Evolutionary conservation across 176 grass and related monocot species (phyloP).

Genomic region (Stipa capillata): DNA sequence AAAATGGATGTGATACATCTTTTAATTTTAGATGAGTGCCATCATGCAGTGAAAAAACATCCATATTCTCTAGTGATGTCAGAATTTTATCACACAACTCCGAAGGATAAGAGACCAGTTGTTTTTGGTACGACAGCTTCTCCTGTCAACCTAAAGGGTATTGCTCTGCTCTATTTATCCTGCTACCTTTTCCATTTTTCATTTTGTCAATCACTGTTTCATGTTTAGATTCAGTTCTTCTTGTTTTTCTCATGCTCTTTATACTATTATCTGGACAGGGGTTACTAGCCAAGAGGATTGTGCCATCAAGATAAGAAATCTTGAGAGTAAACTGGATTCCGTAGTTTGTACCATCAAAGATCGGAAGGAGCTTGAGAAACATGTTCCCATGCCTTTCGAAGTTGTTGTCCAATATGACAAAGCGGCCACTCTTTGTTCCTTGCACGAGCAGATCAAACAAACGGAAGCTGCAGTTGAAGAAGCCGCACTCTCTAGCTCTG

Average conservation of each 20-base stretch:
- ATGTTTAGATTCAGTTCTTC: neutral
- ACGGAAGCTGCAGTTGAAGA: slow-evolving; percentile 86
- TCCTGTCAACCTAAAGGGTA: slow-evolving; percentile 99
- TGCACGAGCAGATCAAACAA: slow-evolving; percentile 89
- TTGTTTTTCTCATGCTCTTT: slow-evolving; percentile 18
- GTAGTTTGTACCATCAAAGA: slow-evolving; percentile 94
- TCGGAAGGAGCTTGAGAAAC: slow-evolving; percentile 92
- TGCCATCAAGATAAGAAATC: slow-evolving; percentile 99
- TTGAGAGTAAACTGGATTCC: slow-evolving; percentile 94
- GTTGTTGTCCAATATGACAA: slow-evolving; percentile 86
- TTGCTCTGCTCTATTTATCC: slow-evolving; percentile 14
- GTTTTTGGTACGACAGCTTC: slow-evolving; percentile 99
- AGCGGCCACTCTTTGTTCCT: slow-evolving; percentile 74
- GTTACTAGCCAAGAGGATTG: slow-evolving; percentile 99
- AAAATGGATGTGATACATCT: slow-evolving; percentile 99
- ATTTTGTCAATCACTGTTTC: neutral
- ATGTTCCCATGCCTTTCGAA: slow-evolving; percentile 95
- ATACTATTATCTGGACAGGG: slow-evolving; percentile 41
- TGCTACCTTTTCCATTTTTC: neutral
- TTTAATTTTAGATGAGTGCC: slow-evolving; percentile 99
- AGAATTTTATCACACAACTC: slow-evolving; percentile 97
- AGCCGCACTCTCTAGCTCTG: slow-evolving; percentile 77
- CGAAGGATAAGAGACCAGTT: slow-evolving; percentile 78
- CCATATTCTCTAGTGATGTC: slow-evolving; percentile 99
- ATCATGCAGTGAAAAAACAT: slow-evolving; percentile 99